Base-by-base conservation (phyloP, 768 basidiomycete genomes). In the Panus rudis region DNA sequence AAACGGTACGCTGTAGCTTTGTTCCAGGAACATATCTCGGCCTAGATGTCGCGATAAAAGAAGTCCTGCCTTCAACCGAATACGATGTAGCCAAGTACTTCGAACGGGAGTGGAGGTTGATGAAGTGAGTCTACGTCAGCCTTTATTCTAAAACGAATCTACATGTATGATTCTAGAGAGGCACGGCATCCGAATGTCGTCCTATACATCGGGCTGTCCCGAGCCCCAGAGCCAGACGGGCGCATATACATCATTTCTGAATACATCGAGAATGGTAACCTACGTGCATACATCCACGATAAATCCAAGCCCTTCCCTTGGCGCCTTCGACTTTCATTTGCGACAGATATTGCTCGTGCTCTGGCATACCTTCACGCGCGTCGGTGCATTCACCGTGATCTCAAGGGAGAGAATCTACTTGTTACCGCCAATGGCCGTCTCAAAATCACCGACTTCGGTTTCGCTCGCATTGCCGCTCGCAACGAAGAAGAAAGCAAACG, bases 361-460 rank as follows among this genome's bases (percentile, higher is more conserved):
- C 76, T 99, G n/a, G 92, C 94, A 4, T 99, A 97, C 62, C 84
- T 97, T 11, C 94, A 98, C 53, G 93, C 94, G 12, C 78, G 94
- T 31, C 86, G 89, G 60, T 85, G 84, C 62, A 87, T 86, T 30
- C 84, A 87, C 53, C 81, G 83, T 23, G 94, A 99, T 64, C 73
- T 99, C 51, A 99, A 99, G 63, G 93, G 92, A 27, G 94, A 98
- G 68, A 99, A 99, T 53, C 73, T 98, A 21, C 78, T 98, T n/a
- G 82, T 97, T 17, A 97, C 93, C 0, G 67, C 83, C 27, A 99
- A 99, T 55, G 89, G 91, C 17, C 80, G 94, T 33, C 73, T 98
- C 57, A 99, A 98, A 69, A 84, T 97, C 53, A 96, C 93, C n/a
- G 94, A 99, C 58, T 99, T 99, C 63, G 94, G 94, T 1, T 94